Evolutionary conservation across 2,329 filamentous ascomycete genomes (phyloP), one percentile per base, ranked within the genome.

Genomic region (Talaromyces piceae): DNA sequence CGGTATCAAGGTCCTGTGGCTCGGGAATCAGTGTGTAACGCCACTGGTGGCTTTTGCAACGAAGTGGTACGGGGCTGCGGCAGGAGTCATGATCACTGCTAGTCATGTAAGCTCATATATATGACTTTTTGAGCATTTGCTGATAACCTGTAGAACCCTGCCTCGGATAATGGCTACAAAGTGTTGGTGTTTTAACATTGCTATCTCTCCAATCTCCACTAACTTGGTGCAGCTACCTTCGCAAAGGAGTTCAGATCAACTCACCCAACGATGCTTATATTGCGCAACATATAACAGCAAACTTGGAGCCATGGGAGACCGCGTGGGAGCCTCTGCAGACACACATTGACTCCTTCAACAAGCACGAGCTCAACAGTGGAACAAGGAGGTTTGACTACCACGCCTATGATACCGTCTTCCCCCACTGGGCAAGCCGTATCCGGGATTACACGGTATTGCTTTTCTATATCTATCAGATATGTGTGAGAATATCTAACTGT

Each of bases 51-150:
- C 82, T 1, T 85, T 83, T 61, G 76, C 77, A 3, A 77, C 85
- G 27, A 71, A 69, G 5, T 65, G 76, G 50, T 70, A 80, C 50
- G 65, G 69, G 31, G 79, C 81, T 27, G 75, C 72, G 3, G 81
- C 79, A 41, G 82, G 82, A 18, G 71, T 85, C 26, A 84, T 85
- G 81, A 75, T 85, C 31, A 85, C 82, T 12, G 82, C 82, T 27
- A 83, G 79, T 59, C 81, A 83, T 64, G 70, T 72, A 66, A 53
- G 68, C 26, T 9, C 28, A 77, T 79, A 43, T 71, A 77, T 57
- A 81, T 84, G 61, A 84, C 84, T 60, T 82, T 68, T 71, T 45
- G 52, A 37, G 20, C 11, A 5, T 25, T 8, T 25, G 44, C 44
- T 46, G n/a, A 46, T 30, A 11, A 13, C 7, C 5, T 1, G 9